Evolutionary conservation across 2,329 filamentous ascomycete species (phyloP).

Genomic region (Beauveria rudraprayagi): DNA sequence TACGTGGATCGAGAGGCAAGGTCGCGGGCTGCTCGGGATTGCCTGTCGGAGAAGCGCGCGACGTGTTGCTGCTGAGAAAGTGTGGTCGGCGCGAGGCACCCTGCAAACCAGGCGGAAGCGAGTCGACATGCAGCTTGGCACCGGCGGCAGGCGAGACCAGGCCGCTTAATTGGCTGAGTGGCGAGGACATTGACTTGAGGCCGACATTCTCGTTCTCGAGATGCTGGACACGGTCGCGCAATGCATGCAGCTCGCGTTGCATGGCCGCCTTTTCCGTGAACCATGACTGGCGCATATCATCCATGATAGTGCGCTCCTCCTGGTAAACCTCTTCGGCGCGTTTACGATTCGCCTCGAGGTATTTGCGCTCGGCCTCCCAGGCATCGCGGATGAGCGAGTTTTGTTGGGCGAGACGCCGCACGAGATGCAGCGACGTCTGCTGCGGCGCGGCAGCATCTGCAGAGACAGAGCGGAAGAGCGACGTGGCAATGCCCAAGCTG

Average conservation of each 20-base stretch:
- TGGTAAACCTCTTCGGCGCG: constrained; percentile 48
- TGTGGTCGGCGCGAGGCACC: constrained; percentile 28
- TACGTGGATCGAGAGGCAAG: constrained; percentile 36
- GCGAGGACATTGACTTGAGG: constrained; percentile 24
- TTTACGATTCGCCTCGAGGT: constrained; percentile 45
- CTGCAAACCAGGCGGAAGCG: constrained; percentile 26
- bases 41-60: constrained; percentile 26
- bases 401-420: constrained; percentile 34
- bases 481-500: constrained; percentile 15
- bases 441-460: constrained; percentile 19
- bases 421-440: constrained; percentile 26
- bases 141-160: constrained; percentile 18
- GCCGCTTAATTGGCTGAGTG: constrained; percentile 22
- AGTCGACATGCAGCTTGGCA: constrained; percentile 12
- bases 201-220: constrained; percentile 30
- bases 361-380: constrained; percentile 46
- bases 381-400: constrained; percentile 37
- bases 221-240: constrained; percentile 31
- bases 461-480: constrained; percentile 21
- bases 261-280: constrained; percentile 34
- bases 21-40: constrained; percentile 30
- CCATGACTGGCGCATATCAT: constrained; percentile 41
- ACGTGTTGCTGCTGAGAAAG: constrained; percentile 24
- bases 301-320: constrained; percentile 46
- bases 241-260: constrained; percentile 31